Evolutionary conservation across 1,284 basidiomycete species (phyloP).

Genomic region (Inonotus hispidus): DNA sequence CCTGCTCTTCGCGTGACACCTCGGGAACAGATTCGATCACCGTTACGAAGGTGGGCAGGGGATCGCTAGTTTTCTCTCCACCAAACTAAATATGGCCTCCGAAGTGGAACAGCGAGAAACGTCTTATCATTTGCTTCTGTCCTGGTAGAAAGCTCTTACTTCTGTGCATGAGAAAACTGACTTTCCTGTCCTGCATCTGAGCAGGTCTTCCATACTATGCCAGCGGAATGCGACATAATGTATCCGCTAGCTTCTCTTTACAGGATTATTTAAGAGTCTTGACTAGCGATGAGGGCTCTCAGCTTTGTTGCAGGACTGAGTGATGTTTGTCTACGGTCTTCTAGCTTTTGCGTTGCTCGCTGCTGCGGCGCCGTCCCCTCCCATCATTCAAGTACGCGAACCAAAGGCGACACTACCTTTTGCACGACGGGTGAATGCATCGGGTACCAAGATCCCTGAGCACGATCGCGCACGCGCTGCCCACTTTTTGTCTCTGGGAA

Average conservation of each 20-base stretch:
- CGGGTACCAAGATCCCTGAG: constrained; percentile 2
- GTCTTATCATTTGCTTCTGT: not conserved
- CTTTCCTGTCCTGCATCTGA: not conserved
- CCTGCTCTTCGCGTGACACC: not conserved
- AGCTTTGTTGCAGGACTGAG: not conserved
- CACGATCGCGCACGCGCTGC: constrained; percentile 14
- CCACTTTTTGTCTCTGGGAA: not conserved
- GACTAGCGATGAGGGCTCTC: not conserved
- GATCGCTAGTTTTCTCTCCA: not conserved
- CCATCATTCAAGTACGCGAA: constrained; percentile 11
- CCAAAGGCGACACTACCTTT: constrained; percentile 5
- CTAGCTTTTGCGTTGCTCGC: not conserved
- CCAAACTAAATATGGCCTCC: not conserved
- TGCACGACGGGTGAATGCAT: constrained; percentile 1
- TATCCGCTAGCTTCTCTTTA: not conserved
- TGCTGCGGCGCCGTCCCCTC: not conserved
- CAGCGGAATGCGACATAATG: not conserved
- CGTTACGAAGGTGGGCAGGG: not conserved
- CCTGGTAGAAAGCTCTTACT: not conserved
- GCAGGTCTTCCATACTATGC: not conserved
- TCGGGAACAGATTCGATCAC: not conserved
- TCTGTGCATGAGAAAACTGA: not conserved
- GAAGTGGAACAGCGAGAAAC: not conserved
- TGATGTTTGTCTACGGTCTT: not conserved
- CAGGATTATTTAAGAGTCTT: not conserved